Evolutionary conservation across 352 stramenopile genomes (phyloP).

Genomic region (Lagenidium sp.): DNA sequence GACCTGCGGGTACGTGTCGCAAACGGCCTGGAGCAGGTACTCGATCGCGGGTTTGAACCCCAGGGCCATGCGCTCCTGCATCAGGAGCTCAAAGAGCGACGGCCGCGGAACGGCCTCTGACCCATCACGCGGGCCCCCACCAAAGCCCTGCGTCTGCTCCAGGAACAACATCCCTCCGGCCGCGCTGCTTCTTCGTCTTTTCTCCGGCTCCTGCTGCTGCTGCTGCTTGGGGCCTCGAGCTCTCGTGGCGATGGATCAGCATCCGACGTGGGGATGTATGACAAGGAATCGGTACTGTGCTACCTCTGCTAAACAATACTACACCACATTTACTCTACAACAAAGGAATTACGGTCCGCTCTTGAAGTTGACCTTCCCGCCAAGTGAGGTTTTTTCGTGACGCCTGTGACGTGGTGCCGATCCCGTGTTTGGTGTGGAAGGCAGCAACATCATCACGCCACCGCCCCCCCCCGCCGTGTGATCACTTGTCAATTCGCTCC

Average conservation of each 20-base stretch:
- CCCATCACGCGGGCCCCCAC: constrained; percentile 3
- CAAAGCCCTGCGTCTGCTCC: constrained; percentile 72
- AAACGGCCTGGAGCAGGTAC: constrained; percentile 64
- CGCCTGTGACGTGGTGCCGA: background rate
- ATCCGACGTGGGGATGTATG: no score
- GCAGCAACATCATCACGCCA: constrained; percentile 1
- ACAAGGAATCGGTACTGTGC: no score
- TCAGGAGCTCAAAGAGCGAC: constrained; percentile 82
- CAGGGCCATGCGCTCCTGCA: constrained; percentile 78
- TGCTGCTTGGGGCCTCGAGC: no score
- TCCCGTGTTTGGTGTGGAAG: constrained; percentile 8
- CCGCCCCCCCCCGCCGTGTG: background rate
- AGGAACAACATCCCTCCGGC: constrained; percentile 79
- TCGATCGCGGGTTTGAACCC: constrained; percentile 69
- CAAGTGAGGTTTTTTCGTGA: background rate
- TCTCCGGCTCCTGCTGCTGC: no score
- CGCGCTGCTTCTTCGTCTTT: no score
- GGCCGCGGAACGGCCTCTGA: constrained; percentile 19
- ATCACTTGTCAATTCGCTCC: background rate
- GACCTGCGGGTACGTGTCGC: constrained; percentile 65
- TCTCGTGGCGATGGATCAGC: no score
- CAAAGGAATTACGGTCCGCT: background rate
- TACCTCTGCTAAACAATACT: no score
- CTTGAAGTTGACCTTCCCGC: background rate
- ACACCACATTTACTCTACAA: background rate